Evolutionary conservation across 2,329 filamentous ascomycete species (phyloP).

Genomic region (Talaromyces pinophilus): DNA sequence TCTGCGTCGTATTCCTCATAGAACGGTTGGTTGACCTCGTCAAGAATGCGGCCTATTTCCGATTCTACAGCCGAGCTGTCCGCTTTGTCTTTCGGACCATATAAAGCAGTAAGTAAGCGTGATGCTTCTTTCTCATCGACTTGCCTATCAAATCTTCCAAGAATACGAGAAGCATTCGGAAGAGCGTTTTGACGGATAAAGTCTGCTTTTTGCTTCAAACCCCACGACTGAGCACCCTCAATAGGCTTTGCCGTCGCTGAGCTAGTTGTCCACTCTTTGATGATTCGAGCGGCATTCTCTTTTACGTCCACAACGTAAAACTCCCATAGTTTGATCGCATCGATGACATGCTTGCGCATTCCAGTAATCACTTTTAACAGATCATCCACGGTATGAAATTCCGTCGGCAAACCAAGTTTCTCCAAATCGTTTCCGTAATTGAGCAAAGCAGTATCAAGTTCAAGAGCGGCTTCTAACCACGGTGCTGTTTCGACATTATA

Average conservation of each 20-base stretch:
- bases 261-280: constrained; percentile 66
- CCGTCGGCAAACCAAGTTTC: constrained; percentile 71
- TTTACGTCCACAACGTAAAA: constrained; percentile 86
- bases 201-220: constrained; percentile 59
- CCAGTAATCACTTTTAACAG: constrained; percentile 79
- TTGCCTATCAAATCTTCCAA: constrained; percentile 73
- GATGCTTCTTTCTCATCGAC: constrained; percentile 71
- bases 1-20: constrained; percentile 93
- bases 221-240: constrained; percentile 48
- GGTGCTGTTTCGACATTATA: constrained; percentile 93
- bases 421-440: constrained; percentile 64
- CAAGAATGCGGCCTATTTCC: constrained; percentile 63
- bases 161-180: constrained; percentile 69
- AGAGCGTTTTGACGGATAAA: constrained; percentile 69
- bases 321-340: constrained; percentile 81
- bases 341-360: constrained; percentile 77
- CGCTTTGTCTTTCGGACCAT: constrained; percentile 64
- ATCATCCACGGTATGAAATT: constrained; percentile 70
- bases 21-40: constrained; percentile 82
- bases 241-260: constrained; percentile 48
- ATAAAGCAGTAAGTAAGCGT: constrained; percentile 65
- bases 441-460: constrained; percentile 74
- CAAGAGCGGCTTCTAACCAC: constrained; percentile 65
- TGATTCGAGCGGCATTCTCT: constrained; percentile 65
- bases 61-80: constrained; percentile 51